Evolutionary conservation across 768 basidiomycete genomes (phyloP).

Genomic region (Punctularia strigosozonata): DNA sequence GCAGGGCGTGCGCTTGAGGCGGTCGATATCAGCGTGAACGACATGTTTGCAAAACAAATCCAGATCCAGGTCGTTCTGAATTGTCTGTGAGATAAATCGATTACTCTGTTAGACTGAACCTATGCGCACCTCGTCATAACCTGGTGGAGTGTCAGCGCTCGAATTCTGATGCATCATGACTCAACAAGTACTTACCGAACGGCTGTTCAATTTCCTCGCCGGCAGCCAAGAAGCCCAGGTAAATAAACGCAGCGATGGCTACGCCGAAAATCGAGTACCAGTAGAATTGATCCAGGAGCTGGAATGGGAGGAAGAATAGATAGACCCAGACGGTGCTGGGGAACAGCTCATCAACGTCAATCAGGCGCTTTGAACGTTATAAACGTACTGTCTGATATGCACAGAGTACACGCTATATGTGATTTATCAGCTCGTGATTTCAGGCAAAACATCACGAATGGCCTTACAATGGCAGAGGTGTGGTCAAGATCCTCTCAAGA

Average conservation of each 20-base stretch:
- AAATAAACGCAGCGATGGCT: constrained; percentile 55
- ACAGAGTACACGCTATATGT: constrained; percentile 43
- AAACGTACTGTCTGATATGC: constrained; percentile 36
- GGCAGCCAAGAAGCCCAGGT: constrained; percentile 65
- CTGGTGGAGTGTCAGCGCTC: constrained; percentile 14
- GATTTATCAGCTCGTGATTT: constrained; percentile 1
- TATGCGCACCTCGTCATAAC: constrained; percentile 44
- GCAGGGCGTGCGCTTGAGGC: constrained; percentile 37
- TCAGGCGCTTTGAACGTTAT: neutral
- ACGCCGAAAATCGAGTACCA: constrained; percentile 62
- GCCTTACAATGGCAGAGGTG: constrained; percentile 53
- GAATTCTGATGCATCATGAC: neutral
- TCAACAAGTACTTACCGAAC: constrained; percentile 31
- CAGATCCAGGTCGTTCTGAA: constrained; percentile 56
- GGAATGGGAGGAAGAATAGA: constrained; percentile 70
- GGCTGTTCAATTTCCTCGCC: constrained; percentile 64
- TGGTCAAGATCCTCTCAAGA: constrained; percentile 50
- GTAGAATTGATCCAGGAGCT: constrained; percentile 47
- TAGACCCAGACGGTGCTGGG: constrained; percentile 56
- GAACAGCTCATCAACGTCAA: constrained; percentile 6
- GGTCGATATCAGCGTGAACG: constrained; percentile 43
- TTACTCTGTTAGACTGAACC: neutral
- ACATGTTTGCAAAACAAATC: constrained; percentile 52
- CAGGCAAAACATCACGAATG: neutral
- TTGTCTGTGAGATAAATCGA: neutral